A percentile compares a stretch with the other conserved stretches of the same genome.
Evolutionary conservation across 2,329 filamentous ascomycete species (phyloP).

Genomic region (Monilinia laxa): DNA sequence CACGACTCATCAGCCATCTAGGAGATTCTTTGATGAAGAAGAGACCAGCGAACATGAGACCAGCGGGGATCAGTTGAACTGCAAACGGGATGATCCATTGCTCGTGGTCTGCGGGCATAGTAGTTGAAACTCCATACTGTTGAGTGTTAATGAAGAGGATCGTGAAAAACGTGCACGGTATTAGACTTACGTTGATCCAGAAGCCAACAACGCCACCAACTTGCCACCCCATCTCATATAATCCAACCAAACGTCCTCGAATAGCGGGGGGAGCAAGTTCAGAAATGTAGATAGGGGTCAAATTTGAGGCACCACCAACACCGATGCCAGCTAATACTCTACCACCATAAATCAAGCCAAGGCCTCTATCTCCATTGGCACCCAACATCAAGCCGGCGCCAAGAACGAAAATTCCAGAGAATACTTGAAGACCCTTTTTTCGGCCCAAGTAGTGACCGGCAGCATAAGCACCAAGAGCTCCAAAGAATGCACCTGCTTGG

Average conservation of each 20-base stretch:
- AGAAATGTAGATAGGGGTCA: slow-evolving; percentile 62
- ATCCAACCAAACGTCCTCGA: slow-evolving; percentile 55
- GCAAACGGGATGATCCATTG: slow-evolving; percentile 43
- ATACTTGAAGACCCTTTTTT: slow-evolving; percentile 55
- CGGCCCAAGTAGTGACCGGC: slow-evolving; percentile 21
- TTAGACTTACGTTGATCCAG: slow-evolving; percentile 55
- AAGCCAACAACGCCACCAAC: slow-evolving; percentile 63
- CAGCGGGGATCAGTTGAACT: slow-evolving; percentile 41
- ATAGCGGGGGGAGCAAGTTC: slow-evolving; percentile 52
- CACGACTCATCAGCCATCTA: slow-evolving; percentile 42
- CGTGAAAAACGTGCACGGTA: slow-evolving; percentile 27
- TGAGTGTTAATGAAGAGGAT: slow-evolving; percentile 37
- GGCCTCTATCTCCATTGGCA: slow-evolving; percentile 42
- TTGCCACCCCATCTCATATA: slow-evolving; percentile 67
- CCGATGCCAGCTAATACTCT: slow-evolving; percentile 35
- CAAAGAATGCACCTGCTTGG: slow-evolving; percentile 35
- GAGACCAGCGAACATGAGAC: slow-evolving; percentile 43
- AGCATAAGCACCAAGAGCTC: slow-evolving; percentile 23
- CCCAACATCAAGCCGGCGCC: slow-evolving; percentile 69
- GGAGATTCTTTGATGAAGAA: slow-evolving; percentile 69
- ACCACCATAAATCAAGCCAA: slow-evolving; percentile 30
- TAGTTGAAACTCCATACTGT: slow-evolving; percentile 56
- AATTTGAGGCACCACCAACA: slow-evolving; percentile 49
- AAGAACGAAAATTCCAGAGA: slow-evolving; percentile 63
- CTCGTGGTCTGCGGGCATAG: slow-evolving; percentile 31